A percentile compares a stretch with the other conserved stretches of the same genome.
These are phyloP conservation scores for Fonsecaea erecta DNA, from an alignment of 2,329 filamentous ascomycete genomes.

Conservation along the genomic window DNA sequence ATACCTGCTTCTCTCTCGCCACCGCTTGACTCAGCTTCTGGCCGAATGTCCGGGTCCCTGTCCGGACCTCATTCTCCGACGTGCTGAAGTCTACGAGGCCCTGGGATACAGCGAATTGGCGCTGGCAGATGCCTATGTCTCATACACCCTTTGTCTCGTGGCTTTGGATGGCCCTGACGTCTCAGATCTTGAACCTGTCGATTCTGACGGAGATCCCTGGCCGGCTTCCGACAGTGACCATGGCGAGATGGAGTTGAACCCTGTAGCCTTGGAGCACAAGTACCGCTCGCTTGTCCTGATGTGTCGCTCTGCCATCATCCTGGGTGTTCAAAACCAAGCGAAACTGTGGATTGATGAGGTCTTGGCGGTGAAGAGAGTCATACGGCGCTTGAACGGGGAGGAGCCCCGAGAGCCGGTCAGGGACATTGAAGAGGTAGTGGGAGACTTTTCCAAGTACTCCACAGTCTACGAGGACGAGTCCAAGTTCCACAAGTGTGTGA, in stretches of 20 bases:
- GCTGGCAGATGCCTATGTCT: constrained; percentile 85
- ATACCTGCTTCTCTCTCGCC: constrained; percentile 29
- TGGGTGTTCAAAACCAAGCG: constrained; percentile 27
- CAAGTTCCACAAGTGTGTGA: constrained; percentile 10
- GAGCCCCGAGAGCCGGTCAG: constrained; percentile 1
- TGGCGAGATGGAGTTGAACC: constrained; percentile 43
- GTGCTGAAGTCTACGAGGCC: constrained; percentile 71
- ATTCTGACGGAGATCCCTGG: constrained; percentile 42
- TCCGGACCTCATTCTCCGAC: constrained; percentile 44
- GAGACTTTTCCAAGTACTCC: constrained; percentile 50
- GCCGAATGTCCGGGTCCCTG: constrained; percentile 22
- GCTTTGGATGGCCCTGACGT: constrained; percentile 68
- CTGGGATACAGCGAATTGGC: constrained; percentile 90
- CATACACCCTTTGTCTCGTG: constrained; percentile 77
- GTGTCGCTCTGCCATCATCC: constrained; percentile 26
- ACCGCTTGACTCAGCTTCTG: constrained; percentile 24
- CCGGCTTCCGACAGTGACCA: constrained; percentile 45
- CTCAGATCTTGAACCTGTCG: constrained; percentile 71
- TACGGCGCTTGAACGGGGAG: neutral
- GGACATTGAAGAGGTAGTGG: constrained; percentile 39
- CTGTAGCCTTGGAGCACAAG: constrained; percentile 37
- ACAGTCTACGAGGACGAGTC: constrained; percentile 36
- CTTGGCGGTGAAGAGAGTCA: constrained; percentile 11
- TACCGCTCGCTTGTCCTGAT: constrained; percentile 26
- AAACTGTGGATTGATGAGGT: constrained; percentile 28